Base-by-base conservation (phyloP, 2,329 filamentous ascomycete genomes). In the Hyphodiscus sp. region DNA sequence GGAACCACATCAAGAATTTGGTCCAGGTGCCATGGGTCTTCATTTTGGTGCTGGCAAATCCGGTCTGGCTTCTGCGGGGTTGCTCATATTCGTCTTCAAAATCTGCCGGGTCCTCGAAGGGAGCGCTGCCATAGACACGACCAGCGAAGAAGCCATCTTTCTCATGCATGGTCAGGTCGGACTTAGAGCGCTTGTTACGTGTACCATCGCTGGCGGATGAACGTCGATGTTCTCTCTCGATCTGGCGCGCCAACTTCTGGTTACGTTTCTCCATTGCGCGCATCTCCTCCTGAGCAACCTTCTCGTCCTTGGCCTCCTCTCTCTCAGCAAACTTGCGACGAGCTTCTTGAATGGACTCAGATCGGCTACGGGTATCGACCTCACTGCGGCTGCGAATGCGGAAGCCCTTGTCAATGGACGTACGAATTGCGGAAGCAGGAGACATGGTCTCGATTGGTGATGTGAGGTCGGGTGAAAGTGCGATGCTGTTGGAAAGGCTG, bases 11-110 rank as follows among this genome's bases (percentile, higher is more conserved):
- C 49, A 85, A 73, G 61, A 86, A 84, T 20, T 75, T 76, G 8
- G 78, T 82, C 81, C 82, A 86, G 41, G 80, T 76, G 57, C 78
- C 74, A 56, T 80, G 79, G 1, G 81, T 85, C 70, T 78, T 81
- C 60, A 74, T 76, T 71, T 84, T 85, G 10, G 64, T 60, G 18
- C 45, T 50, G 1, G 55, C 53, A 30, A 44, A 45, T 2, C 42
- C 46, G 38, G 48, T 29, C 20, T 51, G 54, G 41, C 54, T 42
- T 16, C 52, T 44, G 20, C 48, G 52, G 19, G 51, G 55, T 20
- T 54, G 57, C 20, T 52, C 46, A 23, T 41, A 29, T 13, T 44
- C 45, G 8, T 57, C 57, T 2, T 49, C 51, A 2, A 18, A 15
- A 20, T 18, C 41, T 20, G 49, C 45, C n/a, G 29, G 49, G 9